phyloP scores from a whole-genome alignment of 371 early-diverging fungal genomes.

The Mortierella sp. region DNA sequence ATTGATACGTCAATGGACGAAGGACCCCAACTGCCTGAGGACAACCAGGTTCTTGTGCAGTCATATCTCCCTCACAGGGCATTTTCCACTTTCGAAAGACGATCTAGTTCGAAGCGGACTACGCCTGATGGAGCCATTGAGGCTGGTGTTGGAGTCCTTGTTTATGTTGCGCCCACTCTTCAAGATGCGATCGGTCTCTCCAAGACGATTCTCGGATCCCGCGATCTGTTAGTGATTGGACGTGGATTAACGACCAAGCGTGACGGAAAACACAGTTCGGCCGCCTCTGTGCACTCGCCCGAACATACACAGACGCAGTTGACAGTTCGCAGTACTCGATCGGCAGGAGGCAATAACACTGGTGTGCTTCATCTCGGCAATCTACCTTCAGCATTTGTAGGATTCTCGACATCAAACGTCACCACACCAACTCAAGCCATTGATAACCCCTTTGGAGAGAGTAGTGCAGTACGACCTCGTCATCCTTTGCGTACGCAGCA shows the following conservation, averaged over 20 bases:
- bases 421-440: too few relatives aligned
- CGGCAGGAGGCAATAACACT: too few relatives aligned
- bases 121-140: slow-evolving; percentile 7
- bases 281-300: slow-evolving; percentile 27
- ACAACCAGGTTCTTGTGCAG: slow-evolving; percentile 18
- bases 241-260: slow-evolving; percentile 30
- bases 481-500: too few relatives aligned
- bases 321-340: too few relatives aligned
- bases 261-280: slow-evolving; percentile 15
- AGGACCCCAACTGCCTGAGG: slow-evolving; percentile 16
- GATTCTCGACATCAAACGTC: too few relatives aligned
- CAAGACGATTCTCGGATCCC: slow-evolving; percentile 25
- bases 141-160: slow-evolving; percentile 25
- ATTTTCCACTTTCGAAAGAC: slow-evolving; percentile 5
- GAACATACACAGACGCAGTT: too few relatives aligned
- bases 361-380: too few relatives aligned
- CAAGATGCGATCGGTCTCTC: slow-evolving; percentile 49
- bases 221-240: slow-evolving; percentile 41
- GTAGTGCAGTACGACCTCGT: too few relatives aligned
- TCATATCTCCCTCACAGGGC: slow-evolving; percentile 35
- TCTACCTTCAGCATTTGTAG: too few relatives aligned
- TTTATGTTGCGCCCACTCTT: slow-evolving; percentile 26
- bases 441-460: too few relatives aligned
- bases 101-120: slow-evolving; percentile 14
- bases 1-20: slow-evolving; percentile 22